Evolutionary conservation across 2,329 filamentous ascomycete species (phyloP), one percentile per base, ranked within the genome.

Genomic region (Colletotrichum sp.): DNA sequence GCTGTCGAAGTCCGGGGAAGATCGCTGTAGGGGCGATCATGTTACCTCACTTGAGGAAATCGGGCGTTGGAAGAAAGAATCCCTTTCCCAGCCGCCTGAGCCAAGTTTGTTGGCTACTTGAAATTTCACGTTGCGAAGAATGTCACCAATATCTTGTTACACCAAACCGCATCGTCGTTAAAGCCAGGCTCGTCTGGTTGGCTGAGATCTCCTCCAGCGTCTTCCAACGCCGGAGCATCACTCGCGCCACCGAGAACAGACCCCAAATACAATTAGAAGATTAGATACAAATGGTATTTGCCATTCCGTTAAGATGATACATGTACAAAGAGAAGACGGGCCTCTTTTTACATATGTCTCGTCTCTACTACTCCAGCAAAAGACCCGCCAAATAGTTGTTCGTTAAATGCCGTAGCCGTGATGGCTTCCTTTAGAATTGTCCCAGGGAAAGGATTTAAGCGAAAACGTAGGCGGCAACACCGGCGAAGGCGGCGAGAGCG

Each of bases 401-500:
- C 82, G 80, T 84, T 79, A 83, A 83, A 81, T 84, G 83, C 84
- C 85, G 81, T 83, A 82, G 82, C 85, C 85, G 82, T 83, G 82
- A 59, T 67, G 84, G 85, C 85, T 83, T 84, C 81, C 81, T 84
- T 83, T 80, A 76, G 82, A 80, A 80, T 81, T 80, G 82, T 74
- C 75, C 71, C 21, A 10, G 32, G 52, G 83, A 80, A 80, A 80
- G 77, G 65, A 83, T 82, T 89, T 92, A 92, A 83, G 88, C 88
- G 81, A 92, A 84, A 85, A 89, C 80, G 82, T 90, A 84, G 82
- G 89, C 90, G 77, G 85, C 87, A 72, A 90, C 82, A 85, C 89
- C 90, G 84, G 88, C 90, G 65, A 85, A 87, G 79, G 87, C 90
- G 83, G 90, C 90, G 81, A 91, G 84, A 81, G 88, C 77, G 82